Base-by-base conservation (phyloP, 495 filamentous ascomycete genomes). In the Mycothermus thermophilus region DNA sequence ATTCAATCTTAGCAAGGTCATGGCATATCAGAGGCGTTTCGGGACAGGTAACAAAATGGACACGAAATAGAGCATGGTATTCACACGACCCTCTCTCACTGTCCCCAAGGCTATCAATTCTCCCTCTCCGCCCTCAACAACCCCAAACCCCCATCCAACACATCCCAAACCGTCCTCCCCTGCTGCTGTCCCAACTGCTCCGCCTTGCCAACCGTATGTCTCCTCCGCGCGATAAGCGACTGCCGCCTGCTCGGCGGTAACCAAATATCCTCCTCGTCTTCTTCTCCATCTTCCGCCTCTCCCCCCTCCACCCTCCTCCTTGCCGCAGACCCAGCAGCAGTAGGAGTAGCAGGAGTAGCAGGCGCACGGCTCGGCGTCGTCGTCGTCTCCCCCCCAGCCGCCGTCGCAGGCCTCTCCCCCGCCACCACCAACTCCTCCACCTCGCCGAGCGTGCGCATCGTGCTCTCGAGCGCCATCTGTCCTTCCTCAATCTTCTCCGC, bases 401-500 rank as follows among this genome's bases (percentile, higher is more conserved):
- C n/a, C n/a, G n/a, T n/a, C n/a, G n/a, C n/a, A n/a, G n/a, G n/a
- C n/a, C n/a, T n/a, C n/a, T n/a, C n/a, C n/a, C 45, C 24, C 38
- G 46, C 13, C 8, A 46, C 50, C 8, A 65, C 39, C 4, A 69
- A 45, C 38, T 52, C 42, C n/a, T 59, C 55, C 9, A 59, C 54
- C 22, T 62, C 48, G 16, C 44, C 45, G 1, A 67, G 42, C 0
- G 55, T 45, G 25, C 57, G 46, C 51, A 65, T 57, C n/a, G 61
- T 56, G 4, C 51, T 51, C 14, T 63, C 58, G 0, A 69, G 44
- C 2, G 59, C 58, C 1, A 63, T 33, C 30, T 69, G 60, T 0
- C 61, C 67, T 32, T 59, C 56, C 20, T 63, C 62, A 4, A 62
- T 60, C 20, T 64, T 66, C 29, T 69, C 62, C 8, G 62, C 62